A percentile compares a stretch with the other conserved stretches of the same genome.
Conservation (phyloP, 176 grass and related monocot species). For the Cenchrus purpureus region DNA sequence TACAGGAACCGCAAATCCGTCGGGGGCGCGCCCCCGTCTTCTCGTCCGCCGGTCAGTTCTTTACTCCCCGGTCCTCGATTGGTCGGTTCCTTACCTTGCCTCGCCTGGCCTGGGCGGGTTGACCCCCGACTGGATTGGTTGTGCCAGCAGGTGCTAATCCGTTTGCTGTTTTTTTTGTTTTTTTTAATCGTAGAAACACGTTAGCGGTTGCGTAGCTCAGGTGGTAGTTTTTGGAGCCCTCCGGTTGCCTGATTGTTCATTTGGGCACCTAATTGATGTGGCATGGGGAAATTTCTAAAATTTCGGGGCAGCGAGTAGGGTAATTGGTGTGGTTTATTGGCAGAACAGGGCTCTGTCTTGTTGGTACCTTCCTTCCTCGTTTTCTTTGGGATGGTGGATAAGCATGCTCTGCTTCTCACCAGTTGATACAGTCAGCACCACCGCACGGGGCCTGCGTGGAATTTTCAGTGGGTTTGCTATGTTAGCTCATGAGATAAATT, state of each 20-base stretch:
- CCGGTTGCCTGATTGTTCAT: neutral
- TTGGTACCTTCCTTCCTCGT: neutral
- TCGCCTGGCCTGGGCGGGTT: neutral
- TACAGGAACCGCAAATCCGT: neutral
- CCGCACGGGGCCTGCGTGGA: neutral
- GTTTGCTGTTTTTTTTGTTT: neutral
- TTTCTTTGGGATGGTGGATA: neutral
- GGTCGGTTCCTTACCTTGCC: neutral
- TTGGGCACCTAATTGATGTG: neutral
- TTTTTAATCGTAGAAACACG: neutral
- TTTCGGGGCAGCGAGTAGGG: neutral
- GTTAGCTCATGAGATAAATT: neutral
- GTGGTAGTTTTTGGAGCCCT: neutral
- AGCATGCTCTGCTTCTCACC: neutral
- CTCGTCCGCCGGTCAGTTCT: neutral
- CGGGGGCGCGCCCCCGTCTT: neutral
- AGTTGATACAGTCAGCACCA: neutral
- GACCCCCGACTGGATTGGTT: neutral
- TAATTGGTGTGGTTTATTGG: neutral
- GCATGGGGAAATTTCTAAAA: neutral
- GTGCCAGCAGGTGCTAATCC: neutral
- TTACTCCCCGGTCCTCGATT: neutral
- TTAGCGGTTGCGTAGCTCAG: neutral
- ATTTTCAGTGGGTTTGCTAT: neutral
- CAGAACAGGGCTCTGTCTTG: neutral